Base-by-base conservation (phyloP, 306 rosid species). In the Myrica gale region DNA sequence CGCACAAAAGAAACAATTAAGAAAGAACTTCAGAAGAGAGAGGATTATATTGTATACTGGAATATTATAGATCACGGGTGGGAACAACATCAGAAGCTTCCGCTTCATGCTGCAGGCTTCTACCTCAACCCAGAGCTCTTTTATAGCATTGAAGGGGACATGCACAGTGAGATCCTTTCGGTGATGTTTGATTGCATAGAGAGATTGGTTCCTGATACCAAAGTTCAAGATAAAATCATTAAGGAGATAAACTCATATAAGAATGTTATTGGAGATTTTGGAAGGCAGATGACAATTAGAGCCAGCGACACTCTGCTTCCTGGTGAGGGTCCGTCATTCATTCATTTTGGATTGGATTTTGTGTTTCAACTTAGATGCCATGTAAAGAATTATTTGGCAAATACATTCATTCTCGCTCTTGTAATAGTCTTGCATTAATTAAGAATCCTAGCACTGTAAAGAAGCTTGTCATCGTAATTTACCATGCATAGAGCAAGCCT, bases 161-260 rank as follows among this genome's bases (percentile, higher is more conserved):
- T 91, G 75, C 96, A 78, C 58, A 50, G 58, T 43, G 83, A 89
- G 75, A 87, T 91, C 80, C 76, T 72, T 79, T 91, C 98, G 0
- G 96, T 87, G 66, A 83, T 87, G 87, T 85, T 90, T 76, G 97
- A 93, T 78, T 93, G 97, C 94, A 90, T 91, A 76, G 97, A 93
- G 87, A 88, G 88, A 84, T 82, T 93, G 88, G 81, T 93, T 80
- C 85, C 96, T 54, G 98, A 93, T 87, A 88, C 93, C 48, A 85
- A 90, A 81, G 78, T 88, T 73, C 97, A 93, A 83, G 98, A 91
- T 82, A 84, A 86, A 82, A 93, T 93, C 83, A 89, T 85, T 75
- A 93, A 88, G 83, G 98, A 93, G 84, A 82, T 91, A 51, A 88
- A 82, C 87, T 85, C 57, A 52, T 93, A 91, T 85, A 90, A 91